Base-by-base conservation (phyloP, 2,329 filamentous ascomycete genomes). In the Ciborinia camelliae region DNA sequence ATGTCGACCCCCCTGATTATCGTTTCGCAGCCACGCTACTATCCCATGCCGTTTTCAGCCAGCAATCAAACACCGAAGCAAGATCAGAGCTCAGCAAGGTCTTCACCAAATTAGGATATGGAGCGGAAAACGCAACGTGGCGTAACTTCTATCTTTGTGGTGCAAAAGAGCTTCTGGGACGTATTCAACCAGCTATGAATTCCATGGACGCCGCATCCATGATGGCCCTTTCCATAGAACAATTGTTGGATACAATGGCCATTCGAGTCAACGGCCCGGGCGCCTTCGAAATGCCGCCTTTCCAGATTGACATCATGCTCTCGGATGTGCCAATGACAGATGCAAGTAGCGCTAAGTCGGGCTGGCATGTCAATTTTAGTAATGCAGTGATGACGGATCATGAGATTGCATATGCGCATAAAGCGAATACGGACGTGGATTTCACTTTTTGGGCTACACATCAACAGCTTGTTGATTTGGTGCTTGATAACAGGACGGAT, bases 41-140 rank as follows among this genome's bases (percentile, higher is more conserved):
- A 12, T 67, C 70, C 45, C 77, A 80, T 57, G 75, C 71, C 1
- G 73, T 79, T 26, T 68, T 71, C 14, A 39, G 30, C 32, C 32
- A 54, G 8, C 30, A 37, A 10, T n/a, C 35, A 12, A 37, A n/a
- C 18, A 0, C 20, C 41, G 41, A 54, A 23, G 52, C 52, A 2
- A 54, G 39, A 35, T 12, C 18, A 0, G 35, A 23, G 7, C 72
- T 80, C 2, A 75, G 73, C 0, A 63, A 64, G 1, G 72, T 75
- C 0, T 79, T 74, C 63, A 71, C 74, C 51, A 65, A 71, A 35
- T 73, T 80, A 8, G 78, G 76, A 0, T 76, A 71, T 63, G 75
- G 76, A 1, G 64, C 75, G 3, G 77, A 79, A 67, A 80, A 79
- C 68, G 77, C 71, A 2, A 75, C 75, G 0, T 79, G 77, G 78